Evolutionary conservation across 192 early-diverging fungal species (phyloP).

Genomic region (Rhizoclosmatium globosum): DNA sequence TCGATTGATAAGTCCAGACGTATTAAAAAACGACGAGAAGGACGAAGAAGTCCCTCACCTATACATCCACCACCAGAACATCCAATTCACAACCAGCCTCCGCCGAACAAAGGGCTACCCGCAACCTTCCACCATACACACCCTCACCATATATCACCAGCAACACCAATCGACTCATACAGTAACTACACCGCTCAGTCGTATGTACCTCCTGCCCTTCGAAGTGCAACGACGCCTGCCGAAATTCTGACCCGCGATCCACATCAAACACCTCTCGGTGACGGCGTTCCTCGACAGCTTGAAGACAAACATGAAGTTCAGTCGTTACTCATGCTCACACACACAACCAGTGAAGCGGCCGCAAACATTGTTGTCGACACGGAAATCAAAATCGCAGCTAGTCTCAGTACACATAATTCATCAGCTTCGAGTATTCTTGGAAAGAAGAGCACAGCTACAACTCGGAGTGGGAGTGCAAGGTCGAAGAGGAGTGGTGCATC

Average conservation of each 20-base stretch:
- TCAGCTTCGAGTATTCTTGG: not conserved
- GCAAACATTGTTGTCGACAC: slow-evolving; percentile 10
- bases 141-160: slow-evolving; percentile 29
- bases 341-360: slow-evolving; percentile 31
- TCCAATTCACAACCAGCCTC: slow-evolving; percentile 5
- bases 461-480: not conserved
- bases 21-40: not conserved
- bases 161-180: slow-evolving; percentile 17
- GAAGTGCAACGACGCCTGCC: slow-evolving; percentile 1
- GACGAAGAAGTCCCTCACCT: not conserved
- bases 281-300: slow-evolving; percentile 5
- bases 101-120: slow-evolving; percentile 15
- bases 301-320: slow-evolving; percentile 27
- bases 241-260: not conserved
- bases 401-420: too few species aligned
- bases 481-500: not conserved
- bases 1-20: slow-evolving; percentile 47
- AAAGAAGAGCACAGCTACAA: not conserved
- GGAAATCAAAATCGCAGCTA: not conserved
- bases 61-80: not conserved
- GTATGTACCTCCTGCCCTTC: not conserved
- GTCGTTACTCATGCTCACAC: slow-evolving; percentile 27
- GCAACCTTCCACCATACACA: slow-evolving; percentile 33
- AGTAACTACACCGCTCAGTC: slow-evolving; percentile 24
- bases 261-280: not conserved